Base-by-base conservation (phyloP, 1,284 basidiomycete species). In the Hortiboletus rubellus region DNA sequence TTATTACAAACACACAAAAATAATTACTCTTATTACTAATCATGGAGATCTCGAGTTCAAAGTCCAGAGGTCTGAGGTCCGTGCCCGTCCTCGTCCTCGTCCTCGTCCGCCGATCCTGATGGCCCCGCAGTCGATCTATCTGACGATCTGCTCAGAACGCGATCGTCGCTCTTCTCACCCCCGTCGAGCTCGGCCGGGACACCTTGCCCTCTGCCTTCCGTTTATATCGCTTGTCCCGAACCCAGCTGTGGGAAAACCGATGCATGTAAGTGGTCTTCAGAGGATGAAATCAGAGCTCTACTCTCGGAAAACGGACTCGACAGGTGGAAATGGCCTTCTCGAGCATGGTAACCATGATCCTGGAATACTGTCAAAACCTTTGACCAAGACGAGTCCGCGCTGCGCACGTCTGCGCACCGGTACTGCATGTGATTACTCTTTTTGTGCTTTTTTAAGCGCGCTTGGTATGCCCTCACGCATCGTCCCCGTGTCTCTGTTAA, bases 331-430 rank as follows among this genome's bases (percentile, higher is more conserved):
- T 88, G 87, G 86, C 73, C 94, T 36, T 76, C 66, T 87, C 4
- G 91, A 94, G 65, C 80, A 78, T 75, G 91, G 93, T 73, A 22
- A 79, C 83, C 1, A 84, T 89, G 46, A 76, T 90, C 8, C 83
- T 90, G 70, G 72, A 79, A 34, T 79, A 82, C 45, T 93, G 91
- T 65, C 90, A 92, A 68, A 77, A 80, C 82, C 85, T 60, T 71
- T 7, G 79, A 61, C 11, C 56, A 84, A 30, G 79, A 82, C 27
- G 82, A 81, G 18, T 79, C 83, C 5, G 82, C 18, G 82, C 14
- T 91, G 86, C 82, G 83, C 82, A 45, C 77, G 84, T 58, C 76
- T 93, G 24, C 81, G 91, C 50, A 84, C 82, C 40, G 93, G 91
- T 62, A 67, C 78, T 2, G 68, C 74, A 33, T 93, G 91, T 66